Conservation (phyloP, 2,329 filamentous ascomycete species). For the Boeremia exigua region DNA sequence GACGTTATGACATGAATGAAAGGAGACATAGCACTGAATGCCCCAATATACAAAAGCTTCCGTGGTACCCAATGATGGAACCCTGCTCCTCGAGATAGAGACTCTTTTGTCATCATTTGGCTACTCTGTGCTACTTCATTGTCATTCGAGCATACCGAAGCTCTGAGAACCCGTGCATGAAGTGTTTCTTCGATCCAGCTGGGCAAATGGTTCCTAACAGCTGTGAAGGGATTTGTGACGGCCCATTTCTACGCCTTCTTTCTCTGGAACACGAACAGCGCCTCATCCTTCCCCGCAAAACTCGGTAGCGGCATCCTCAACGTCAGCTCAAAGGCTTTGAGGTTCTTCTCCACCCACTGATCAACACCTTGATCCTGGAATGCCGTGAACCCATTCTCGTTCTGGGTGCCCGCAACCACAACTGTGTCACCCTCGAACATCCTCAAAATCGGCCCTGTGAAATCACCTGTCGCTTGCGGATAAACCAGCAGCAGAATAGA, state of each 20-base stretch:
- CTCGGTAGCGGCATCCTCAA: slow-evolving; percentile 73
- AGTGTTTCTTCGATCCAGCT: background rate
- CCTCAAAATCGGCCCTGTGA: slow-evolving; percentile 67
- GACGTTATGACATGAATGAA: background rate
- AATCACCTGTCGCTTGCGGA: slow-evolving; percentile 70
- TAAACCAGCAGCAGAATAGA: slow-evolving; percentile 74
- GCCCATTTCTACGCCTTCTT: slow-evolving; percentile 19
- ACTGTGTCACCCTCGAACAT: slow-evolving; percentile 69
- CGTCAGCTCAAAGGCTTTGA: slow-evolving; percentile 64
- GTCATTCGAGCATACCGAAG: background rate
- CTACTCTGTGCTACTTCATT: background rate
- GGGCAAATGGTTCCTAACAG: no score
- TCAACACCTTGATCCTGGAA: slow-evolving; percentile 70
- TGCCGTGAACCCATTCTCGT: slow-evolving; percentile 74
- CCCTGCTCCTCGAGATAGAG: background rate
- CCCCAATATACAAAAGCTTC: background rate
- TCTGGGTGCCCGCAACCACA: slow-evolving; percentile 77
- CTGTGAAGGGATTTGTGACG: background rate
- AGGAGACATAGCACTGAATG: background rate
- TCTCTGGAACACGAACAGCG: slow-evolving; percentile 68
- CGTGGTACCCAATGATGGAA: background rate
- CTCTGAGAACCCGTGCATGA: background rate
- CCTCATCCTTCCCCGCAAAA: slow-evolving; percentile 80
- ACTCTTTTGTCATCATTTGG: background rate
- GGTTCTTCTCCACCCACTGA: slow-evolving; percentile 67